Percentiles rank a stretch among this genome's conserved stretches.
Evolutionary conservation across 2,329 filamentous ascomycete species (phyloP).

Genomic region (Colletotrichum ledebouriae): DNA sequence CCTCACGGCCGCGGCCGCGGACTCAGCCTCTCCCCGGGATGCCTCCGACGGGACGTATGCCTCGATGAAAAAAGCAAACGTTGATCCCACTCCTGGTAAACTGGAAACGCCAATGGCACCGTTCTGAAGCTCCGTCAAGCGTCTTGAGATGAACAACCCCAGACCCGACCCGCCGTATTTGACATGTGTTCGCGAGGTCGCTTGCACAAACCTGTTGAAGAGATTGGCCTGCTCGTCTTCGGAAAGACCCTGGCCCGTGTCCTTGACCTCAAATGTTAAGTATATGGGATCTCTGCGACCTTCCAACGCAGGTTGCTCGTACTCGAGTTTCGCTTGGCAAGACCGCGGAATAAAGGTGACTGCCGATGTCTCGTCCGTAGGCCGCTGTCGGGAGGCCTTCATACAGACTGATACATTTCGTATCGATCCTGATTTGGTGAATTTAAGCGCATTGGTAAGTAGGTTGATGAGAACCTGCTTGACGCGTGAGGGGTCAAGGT

Average conservation of each 20-base stretch:
- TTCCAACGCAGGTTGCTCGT: conserved; percentile 51
- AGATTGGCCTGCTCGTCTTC: conserved; percentile 79
- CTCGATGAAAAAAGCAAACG: conserved; percentile 81
- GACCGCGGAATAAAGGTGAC: conserved; percentile 75
- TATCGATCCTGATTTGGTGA: conserved; percentile 74
- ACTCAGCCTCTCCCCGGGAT: conserved; percentile 57
- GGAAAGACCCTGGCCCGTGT: conserved; percentile 81
- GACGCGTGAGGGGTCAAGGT: conserved; percentile 79
- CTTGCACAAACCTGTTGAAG: conserved; percentile 85
- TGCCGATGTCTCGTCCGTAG: conserved; percentile 56
- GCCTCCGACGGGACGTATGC: conserved; percentile 60
- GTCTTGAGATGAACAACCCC: conserved; percentile 82
- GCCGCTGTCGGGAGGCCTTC: conserved; percentile 57
- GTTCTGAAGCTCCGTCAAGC: conserved; percentile 84
- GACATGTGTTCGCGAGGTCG: conserved; percentile 80
- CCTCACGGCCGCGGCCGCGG: conserved; percentile 50
- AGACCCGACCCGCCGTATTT: conserved; percentile 85
- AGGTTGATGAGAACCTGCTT: conserved; percentile 86
- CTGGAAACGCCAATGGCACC: conserved; percentile 83
- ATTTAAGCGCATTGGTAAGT: conserved; percentile 85
- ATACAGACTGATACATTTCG: conserved; percentile 67
- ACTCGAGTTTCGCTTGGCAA: conserved; percentile 57
- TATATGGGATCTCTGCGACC: conserved; percentile 65
- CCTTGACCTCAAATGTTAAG: conserved; percentile 80
- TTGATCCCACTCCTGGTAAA: conserved; percentile 77